Evolutionary conservation across 2,329 filamentous ascomycete species (phyloP).

Genomic region (Pseudocercospora pini-densiflorae): DNA sequence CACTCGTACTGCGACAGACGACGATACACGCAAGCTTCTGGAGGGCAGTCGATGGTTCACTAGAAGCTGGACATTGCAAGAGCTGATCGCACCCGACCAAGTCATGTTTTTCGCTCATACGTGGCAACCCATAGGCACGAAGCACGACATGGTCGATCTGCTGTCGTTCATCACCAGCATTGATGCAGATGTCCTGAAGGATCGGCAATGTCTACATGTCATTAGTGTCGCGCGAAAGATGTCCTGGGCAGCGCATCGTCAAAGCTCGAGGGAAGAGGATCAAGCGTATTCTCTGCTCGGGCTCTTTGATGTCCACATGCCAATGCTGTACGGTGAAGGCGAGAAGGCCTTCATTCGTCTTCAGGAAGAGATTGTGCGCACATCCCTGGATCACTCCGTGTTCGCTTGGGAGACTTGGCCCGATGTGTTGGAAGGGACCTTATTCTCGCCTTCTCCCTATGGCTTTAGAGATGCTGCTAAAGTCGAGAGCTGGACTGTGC

Average conservation of each 20-base stretch:
- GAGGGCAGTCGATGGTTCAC: constrained; percentile 26
- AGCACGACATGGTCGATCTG: constrained; percentile 1
- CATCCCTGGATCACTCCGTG: constrained; percentile 27
- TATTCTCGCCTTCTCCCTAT: background rate
- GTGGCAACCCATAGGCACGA: constrained; percentile 11
- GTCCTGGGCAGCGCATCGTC: constrained; percentile 25
- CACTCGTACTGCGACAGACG: background rate
- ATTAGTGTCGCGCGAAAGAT: constrained; percentile 20
- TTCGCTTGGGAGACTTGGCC: constrained; percentile 20
- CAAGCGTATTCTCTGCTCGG: constrained; percentile 30
- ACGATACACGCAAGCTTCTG: background rate
- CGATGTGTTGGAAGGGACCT: background rate
- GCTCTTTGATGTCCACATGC: constrained; percentile 27
- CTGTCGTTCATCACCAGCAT: constrained; percentile 2
- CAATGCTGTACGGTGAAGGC: constrained; percentile 28
- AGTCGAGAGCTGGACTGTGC: background rate
- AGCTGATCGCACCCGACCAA: constrained; percentile 28
- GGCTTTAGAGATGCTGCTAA: constrained; percentile 10
- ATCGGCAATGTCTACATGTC: background rate
- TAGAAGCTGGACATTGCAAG: constrained; percentile 32
- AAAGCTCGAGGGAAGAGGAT: constrained; percentile 26
- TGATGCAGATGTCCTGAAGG: constrained; percentile 7
- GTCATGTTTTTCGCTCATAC: constrained; percentile 25
- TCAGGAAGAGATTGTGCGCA: constrained; percentile 28
- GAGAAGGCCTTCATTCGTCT: constrained; percentile 25